A percentile compares a stretch with the other conserved stretches of the same genome.
phyloP scores from a whole-genome alignment of 441 rosid genomes.

The Brassica hybrid region DNA sequence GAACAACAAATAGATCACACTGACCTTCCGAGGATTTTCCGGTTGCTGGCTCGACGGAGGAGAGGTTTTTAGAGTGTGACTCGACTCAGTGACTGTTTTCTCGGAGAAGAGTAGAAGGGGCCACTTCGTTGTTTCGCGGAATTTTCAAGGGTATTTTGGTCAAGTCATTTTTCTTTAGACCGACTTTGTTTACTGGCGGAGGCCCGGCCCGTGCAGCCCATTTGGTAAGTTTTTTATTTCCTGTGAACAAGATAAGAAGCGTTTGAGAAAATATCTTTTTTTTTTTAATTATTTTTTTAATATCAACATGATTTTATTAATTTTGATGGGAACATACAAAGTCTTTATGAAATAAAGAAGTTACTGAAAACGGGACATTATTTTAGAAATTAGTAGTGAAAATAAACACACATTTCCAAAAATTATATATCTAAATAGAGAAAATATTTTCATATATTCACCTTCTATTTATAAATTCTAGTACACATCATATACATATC shows the following conservation, averaged over 20 bases:
- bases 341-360: too few species aligned
- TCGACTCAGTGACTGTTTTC: background rate
- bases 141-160: background rate
- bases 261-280: background rate
- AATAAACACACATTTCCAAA: background rate
- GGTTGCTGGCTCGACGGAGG: background rate
- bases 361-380: background rate
- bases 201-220: background rate
- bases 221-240: background rate
- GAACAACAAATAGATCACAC: background rate
- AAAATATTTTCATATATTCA: background rate
- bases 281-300: too few species aligned
- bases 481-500: conserved; percentile 5
- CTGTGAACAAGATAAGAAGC: background rate
- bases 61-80: background rate
- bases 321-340: too few species aligned
- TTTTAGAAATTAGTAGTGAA: too few species aligned
- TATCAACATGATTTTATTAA: background rate
- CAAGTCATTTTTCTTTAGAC: background rate
- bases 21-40: conserved; percentile 20
- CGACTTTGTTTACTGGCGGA: background rate
- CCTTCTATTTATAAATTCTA: background rate
- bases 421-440: background rate
- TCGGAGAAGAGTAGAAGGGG: background rate
- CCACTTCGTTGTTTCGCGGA: background rate